phyloP scores from a whole-genome alignment of 2,329 filamentous ascomycete genomes.

The Diaporthe amygdali region DNA sequence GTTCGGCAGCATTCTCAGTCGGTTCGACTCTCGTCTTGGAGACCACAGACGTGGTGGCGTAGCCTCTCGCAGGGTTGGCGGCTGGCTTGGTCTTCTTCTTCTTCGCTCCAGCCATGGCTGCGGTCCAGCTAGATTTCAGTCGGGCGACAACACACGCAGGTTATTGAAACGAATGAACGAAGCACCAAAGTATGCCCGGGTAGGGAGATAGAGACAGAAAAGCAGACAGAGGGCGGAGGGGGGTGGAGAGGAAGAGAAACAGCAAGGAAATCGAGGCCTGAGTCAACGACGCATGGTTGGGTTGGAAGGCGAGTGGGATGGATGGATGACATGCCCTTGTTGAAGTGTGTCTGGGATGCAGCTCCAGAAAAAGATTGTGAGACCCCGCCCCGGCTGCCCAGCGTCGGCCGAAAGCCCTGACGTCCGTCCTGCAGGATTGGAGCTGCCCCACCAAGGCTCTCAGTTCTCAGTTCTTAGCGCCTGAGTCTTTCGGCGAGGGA shows the following conservation, averaged over 20 bases:
- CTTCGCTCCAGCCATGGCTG: slow-evolving; percentile 70
- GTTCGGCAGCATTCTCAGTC: slow-evolving; percentile 36
- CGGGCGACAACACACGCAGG: background rate
- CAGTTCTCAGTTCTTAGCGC: background rate
- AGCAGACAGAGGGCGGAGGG: background rate
- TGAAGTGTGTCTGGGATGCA: background rate
- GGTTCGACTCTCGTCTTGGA: slow-evolving; percentile 77
- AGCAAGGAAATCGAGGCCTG: background rate
- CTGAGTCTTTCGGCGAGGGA: slow-evolving; percentile 27
- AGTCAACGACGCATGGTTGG: background rate
- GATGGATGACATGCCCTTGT: slow-evolving; percentile 10
- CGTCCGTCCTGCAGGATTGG: slow-evolving; percentile 28
- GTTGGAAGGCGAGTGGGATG: background rate
- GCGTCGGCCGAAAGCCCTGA: slow-evolving; percentile 28
- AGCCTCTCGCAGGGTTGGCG: slow-evolving; percentile 87
- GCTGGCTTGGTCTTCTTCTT: slow-evolving; percentile 96
- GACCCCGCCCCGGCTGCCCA: slow-evolving; percentile 13
- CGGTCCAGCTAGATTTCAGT: background rate
- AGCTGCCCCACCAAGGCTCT: slow-evolving; percentile 26
- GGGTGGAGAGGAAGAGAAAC: background rate
- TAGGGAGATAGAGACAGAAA: background rate
- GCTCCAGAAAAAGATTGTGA: slow-evolving; percentile 16
- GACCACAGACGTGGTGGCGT: slow-evolving; percentile 90
- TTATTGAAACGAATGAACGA: background rate
- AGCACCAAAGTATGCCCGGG: background rate